Evolutionary conservation across 1,284 basidiomycete genomes (phyloP).

Genomic region (Boletellus deceptivus): DNA sequence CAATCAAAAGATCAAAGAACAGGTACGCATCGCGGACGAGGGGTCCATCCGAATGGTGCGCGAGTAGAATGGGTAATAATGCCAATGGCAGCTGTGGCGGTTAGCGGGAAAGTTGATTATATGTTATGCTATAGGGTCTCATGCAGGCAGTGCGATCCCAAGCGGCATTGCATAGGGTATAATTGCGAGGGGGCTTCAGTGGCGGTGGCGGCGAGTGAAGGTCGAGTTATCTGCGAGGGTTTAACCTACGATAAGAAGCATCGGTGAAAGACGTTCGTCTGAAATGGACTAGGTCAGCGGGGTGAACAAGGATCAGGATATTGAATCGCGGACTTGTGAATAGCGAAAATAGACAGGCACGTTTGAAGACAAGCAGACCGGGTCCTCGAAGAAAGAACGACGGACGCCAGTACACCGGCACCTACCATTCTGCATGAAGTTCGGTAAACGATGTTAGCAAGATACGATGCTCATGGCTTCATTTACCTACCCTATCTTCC

Average conservation of each 20-base stretch:
- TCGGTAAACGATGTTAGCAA: background rate
- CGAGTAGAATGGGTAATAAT: background rate
- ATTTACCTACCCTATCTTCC: constrained; percentile 8
- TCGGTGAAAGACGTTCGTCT: too few species aligned
- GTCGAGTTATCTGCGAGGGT: background rate
- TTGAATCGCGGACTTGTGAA: constrained; percentile 1
- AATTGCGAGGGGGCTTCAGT: constrained; percentile 4
- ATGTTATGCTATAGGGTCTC: background rate
- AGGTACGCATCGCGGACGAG: background rate
- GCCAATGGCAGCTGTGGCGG: background rate
- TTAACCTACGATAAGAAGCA: constrained; percentile 5
- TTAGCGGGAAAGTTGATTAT: background rate
- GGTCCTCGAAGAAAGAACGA: background rate
- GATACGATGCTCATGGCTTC: background rate
- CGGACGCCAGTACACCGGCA: background rate
- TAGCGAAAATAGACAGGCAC: background rate
- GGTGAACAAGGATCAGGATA: too few species aligned
- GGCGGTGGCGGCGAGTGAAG: too few species aligned
- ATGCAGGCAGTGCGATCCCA: background rate
- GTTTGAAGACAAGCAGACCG: background rate
- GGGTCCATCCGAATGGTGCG: background rate
- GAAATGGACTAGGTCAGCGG: background rate
- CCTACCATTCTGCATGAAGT: background rate
- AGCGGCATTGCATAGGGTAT: background rate
- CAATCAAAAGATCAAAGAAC: constrained; percentile 13